These are phyloP conservation scores for Ophiorrhiza pumila DNA, from an alignment of 257 asterid genomes.

Conservation along the genomic window DNA sequence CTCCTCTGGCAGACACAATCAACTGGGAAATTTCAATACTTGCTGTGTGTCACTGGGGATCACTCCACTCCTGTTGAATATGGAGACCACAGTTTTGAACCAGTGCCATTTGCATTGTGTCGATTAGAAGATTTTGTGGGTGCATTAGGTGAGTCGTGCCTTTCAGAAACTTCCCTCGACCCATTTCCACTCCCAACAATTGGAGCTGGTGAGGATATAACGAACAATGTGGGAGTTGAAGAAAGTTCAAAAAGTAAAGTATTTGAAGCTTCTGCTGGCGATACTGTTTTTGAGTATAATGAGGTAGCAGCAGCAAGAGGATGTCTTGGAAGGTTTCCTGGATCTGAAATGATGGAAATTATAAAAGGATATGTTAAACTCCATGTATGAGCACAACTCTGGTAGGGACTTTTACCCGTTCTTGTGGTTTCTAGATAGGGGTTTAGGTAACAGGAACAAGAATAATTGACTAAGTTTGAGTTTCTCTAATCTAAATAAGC, in stretches of 20 bases:
- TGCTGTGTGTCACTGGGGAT: conserved; percentile 80
- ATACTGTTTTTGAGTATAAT: too few species aligned
- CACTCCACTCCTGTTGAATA: conserved; percentile 96
- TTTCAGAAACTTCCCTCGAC: conserved; percentile 58
- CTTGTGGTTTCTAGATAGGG: not conserved
- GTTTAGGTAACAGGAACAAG: not conserved
- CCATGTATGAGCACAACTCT: too few species aligned
- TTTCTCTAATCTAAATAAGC: not conserved
- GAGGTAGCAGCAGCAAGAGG: conserved; percentile 87
- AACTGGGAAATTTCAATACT: conserved; percentile 49
- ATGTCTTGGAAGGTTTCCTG: conserved; percentile 75
- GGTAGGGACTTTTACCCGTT: too few species aligned
- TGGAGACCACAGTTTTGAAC: conserved; percentile 97
- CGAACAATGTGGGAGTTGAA: too few species aligned
- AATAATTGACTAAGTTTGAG: not conserved
- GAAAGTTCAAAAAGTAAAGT: too few species aligned
- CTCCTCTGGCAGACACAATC: conserved; percentile 77
- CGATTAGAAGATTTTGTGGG: too few species aligned
- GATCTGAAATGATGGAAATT: conserved; percentile 87
- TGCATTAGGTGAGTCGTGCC: conserved; percentile 54
- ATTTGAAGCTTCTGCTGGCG: too few species aligned
- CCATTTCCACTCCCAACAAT: conserved; percentile 74
- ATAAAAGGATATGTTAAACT: conserved; percentile 65
- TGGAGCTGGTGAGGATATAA: conserved; percentile 44
- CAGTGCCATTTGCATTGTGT: conserved; percentile 94